Base-by-base conservation (phyloP, 1,139 yeast genomes). In the Yamadazyma songkhlaensis region DNA sequence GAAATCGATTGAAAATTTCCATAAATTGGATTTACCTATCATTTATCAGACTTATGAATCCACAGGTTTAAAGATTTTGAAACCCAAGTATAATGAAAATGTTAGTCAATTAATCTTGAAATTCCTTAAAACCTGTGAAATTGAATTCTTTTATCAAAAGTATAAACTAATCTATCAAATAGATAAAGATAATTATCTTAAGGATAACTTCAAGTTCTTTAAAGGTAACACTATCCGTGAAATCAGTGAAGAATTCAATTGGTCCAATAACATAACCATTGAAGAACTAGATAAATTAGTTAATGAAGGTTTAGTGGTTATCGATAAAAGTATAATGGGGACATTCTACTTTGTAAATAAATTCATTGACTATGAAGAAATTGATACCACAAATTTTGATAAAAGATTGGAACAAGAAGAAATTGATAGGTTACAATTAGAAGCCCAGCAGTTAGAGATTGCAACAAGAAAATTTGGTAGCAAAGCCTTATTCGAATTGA, bases 221-320 rank as follows among this genome's bases (percentile, higher is more conserved):
- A 54, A 46, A 21, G 76, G 76, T 1, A 55, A 50, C 34, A 63
- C 72, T 1, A 54, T 66, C 2, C 59, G 72, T 2, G 68, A 69
- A 38, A 58, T 71, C 8, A 61, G 72, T 6, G 62, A 55, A 32
- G 48, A 57, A 27, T 65, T 70, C 38, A 60, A 60, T 32, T 86
- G 94, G 90, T 80, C 90, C 12, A 68, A 81, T 31, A 76, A 79
- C 24, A 79, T 87, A 12, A 74, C 90, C 3, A 67, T 66, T 11
- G 94, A 86, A 52, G 87, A 86, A 46, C 58, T 87, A 12, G 79
- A 78, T 38, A 64, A 71, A 41, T 80, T 85, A 17, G 74, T 84
- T 25, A 71, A 67, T 6, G 54, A 60, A 3, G 92, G 89, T 1
- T 59, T 60, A 1, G 53, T 86, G 2, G 79, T 84, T 9, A 68